Evolutionary conservation across 2,329 filamentous ascomycete genomes (phyloP).

Genomic region (Alternaria sp.): DNA sequence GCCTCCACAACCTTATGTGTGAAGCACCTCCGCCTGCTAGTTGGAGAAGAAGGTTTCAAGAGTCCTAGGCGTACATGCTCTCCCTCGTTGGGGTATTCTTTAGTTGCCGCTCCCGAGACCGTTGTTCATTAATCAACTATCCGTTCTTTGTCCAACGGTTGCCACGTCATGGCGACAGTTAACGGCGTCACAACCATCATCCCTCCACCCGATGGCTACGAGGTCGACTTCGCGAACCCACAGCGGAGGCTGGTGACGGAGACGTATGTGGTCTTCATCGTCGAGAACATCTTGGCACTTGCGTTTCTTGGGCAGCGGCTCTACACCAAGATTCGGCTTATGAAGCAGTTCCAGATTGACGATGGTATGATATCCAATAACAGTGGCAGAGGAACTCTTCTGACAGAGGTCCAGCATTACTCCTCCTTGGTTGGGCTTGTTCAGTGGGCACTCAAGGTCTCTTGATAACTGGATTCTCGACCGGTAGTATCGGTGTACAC

Average conservation of each 20-base stretch:
- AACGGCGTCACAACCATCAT: conserved; percentile 19
- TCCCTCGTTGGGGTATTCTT: neutral
- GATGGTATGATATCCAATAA: conserved; percentile 25
- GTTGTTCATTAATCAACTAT: neutral
- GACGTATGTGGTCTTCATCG: conserved; percentile 26
- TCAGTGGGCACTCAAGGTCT: conserved; percentile 13
- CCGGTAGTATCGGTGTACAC: conserved; percentile 22
- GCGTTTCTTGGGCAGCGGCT: conserved; percentile 34
- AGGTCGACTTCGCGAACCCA: conserved; percentile 38
- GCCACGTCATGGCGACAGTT: conserved; percentile 15
- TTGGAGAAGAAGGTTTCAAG: neutral
- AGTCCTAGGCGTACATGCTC: neutral
- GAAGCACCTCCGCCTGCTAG: neutral
- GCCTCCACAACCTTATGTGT: neutral
- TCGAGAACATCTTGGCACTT: conserved; percentile 26
- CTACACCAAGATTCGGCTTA: conserved; percentile 33
- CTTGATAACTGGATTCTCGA: conserved; percentile 12
- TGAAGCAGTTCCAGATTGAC: conserved; percentile 30
- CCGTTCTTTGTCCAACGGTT: neutral
- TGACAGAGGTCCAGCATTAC: conserved; percentile 4
- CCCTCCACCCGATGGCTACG: conserved; percentile 33
- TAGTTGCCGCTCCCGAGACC: neutral
- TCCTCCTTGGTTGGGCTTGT: conserved; percentile 16
- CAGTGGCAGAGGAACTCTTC: neutral
- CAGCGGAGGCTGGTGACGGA: conserved; percentile 17